These are phyloP conservation scores for Noccaea caerulescens DNA, from an alignment of 345 rosid genomes.

Conservation along the genomic window DNA sequence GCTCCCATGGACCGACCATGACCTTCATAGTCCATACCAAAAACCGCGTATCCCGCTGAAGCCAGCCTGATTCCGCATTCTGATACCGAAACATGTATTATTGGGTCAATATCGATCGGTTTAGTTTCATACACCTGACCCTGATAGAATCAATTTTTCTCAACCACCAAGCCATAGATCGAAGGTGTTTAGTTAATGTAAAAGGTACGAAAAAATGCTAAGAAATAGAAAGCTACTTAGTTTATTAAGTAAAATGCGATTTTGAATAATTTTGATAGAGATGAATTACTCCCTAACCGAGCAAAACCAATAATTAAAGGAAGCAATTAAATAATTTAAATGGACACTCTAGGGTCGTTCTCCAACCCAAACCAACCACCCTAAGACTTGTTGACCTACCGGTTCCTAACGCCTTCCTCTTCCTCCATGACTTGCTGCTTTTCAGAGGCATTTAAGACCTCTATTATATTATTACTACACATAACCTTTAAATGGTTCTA, in stretches of 20 bases:
- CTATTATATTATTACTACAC: conserved; percentile 2
- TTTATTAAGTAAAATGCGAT: background rate
- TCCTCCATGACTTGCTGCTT: conserved; percentile 10
- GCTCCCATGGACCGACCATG: conserved; percentile 89
- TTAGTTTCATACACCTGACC: background rate
- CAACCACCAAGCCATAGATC: conserved; percentile 26
- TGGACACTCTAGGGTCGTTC: conserved; percentile 24
- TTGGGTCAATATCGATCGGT: background rate
- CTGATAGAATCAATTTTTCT: conserved; percentile 6
- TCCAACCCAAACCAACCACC: conserved; percentile 42
- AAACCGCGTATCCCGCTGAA: conserved; percentile 74
- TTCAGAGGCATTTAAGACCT: conserved; percentile 33
- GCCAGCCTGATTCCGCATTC: conserved; percentile 91
- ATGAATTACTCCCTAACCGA: background rate
- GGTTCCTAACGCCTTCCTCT: conserved; percentile 3
- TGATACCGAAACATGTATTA: conserved; percentile 21
- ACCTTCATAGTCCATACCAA: conserved; percentile 94
- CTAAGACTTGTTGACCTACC: conserved; percentile 42
- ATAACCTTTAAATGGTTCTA: background rate
- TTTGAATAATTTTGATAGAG: background rate
- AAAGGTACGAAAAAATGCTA: background rate
- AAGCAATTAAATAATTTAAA: conserved; percentile 10
- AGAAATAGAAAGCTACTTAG: background rate
- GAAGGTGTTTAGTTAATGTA: background rate
- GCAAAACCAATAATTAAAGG: background rate